These are phyloP conservation scores for Ophiostoma sp. DNA, from an alignment of 2,329 filamentous ascomycete genomes.

Conservation along the genomic window DNA sequence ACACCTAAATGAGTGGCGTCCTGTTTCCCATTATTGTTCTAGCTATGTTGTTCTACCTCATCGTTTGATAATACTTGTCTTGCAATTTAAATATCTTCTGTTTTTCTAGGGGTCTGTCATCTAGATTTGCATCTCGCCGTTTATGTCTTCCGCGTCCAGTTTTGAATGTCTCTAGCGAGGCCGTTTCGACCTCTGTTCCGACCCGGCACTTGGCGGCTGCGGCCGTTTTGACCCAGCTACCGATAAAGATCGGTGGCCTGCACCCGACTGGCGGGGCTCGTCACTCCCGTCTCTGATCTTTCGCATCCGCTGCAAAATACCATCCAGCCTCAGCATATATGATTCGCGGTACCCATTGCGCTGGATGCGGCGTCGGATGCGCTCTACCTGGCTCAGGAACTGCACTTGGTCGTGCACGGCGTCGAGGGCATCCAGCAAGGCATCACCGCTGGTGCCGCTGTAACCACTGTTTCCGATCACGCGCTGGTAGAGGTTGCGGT, in stretches of 20 bases:
- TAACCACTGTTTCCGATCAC: constrained; percentile 40
- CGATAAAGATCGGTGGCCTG: no score
- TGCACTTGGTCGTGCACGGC: constrained; percentile 42
- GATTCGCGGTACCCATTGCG: constrained; percentile 25
- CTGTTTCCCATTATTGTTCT: no score
- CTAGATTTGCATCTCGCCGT: background rate
- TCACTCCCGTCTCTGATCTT: background rate
- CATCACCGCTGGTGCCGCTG: constrained; percentile 34
- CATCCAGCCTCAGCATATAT: constrained; percentile 24
- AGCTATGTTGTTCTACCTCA: no score
- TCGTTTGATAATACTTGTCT: no score
- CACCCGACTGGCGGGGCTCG: no score
- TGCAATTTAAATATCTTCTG: no score
- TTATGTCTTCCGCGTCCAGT: background rate
- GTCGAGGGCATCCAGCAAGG: constrained; percentile 42
- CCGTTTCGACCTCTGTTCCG: background rate
- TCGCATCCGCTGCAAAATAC: constrained; percentile 22
- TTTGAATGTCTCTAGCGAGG: background rate
- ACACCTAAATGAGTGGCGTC: background rate
- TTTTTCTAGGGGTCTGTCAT: no score
- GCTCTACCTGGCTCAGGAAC: constrained; percentile 38
- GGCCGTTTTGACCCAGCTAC: constrained; percentile 6
- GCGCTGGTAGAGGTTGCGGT: constrained; percentile 44
- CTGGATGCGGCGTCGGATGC: constrained; percentile 28
- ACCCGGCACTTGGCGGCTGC: background rate